Base-by-base conservation (phyloP, 2,329 filamentous ascomycete species). In the Calonectria ilicicola region DNA sequence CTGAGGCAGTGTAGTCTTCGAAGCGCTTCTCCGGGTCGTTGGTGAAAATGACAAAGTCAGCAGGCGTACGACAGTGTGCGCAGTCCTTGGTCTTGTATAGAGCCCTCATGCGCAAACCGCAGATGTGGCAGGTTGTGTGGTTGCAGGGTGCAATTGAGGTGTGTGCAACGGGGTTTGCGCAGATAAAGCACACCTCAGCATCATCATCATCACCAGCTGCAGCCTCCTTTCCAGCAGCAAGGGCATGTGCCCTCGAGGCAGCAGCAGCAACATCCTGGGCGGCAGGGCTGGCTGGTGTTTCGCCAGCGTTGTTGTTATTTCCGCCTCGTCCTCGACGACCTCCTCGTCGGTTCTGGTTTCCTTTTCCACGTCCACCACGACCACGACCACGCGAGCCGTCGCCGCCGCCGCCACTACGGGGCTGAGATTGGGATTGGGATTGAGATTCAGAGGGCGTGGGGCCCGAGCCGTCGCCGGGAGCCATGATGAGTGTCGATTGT, bases 71-170 rank as follows among this genome's bases (percentile, higher is more conserved):
- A 83, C 97, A 99, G 84, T 98, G 96, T n/a, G 96, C 94, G 84
- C 97, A 99, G 76, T 96, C 94, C 84, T 98, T 98, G 72, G 93
- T 97, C 87, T 98, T 98, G 86, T 98, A 99, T 53, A 99, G 87
- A 1, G 96, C 97, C 78, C 97, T 91, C 91, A 98, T 91, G 72
- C 97, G 91, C 78, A 99, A 86, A 12, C 95, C 93, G 84, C 97
- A 99, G 76, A 98, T 98, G 85, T 99, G 97, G 82, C 97, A 99
- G 62, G 96, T 98, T 70, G 94, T 91, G 85, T 99, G 97, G 84
- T 98, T 98, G 85, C 97, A 99, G 23, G 97, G 96, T 38, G 96
- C 92, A 76, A 99, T 92, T 12, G 96, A 94, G 79, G 95, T 92
- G 86, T 98, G 95, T 62, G 94, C 91, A 60, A 99, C 93, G 2